phyloP scores from a whole-genome alignment of 345 rosid genomes.

The Iberis pinnata region DNA sequence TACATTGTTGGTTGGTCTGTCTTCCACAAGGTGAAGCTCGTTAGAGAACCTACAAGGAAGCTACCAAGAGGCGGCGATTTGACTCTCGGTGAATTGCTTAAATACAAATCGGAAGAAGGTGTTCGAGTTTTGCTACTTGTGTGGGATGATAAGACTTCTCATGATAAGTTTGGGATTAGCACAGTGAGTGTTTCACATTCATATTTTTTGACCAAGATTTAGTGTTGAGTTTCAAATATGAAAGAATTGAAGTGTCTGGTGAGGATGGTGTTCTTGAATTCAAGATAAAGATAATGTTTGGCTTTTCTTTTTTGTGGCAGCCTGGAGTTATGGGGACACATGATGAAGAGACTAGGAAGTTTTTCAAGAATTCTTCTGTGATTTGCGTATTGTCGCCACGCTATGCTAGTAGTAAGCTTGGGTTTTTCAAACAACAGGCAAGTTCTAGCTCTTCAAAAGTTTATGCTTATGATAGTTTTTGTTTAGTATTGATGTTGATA shows the following conservation, averaged over 20 bases:
- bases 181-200: slow-evolving; percentile 48
- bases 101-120: slow-evolving; percentile 90
- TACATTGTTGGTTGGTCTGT: slow-evolving; percentile 93
- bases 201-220: too few relatives aligned
- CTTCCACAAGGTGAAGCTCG: slow-evolving; percentile 63
- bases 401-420: slow-evolving; percentile 75
- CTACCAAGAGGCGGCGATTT: slow-evolving; percentile 66
- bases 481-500: background rate
- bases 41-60: slow-evolving; percentile 63
- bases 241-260: too few relatives aligned
- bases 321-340: slow-evolving; percentile 82
- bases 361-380: slow-evolving; percentile 93
- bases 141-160: slow-evolving; percentile 95
- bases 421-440: slow-evolving; percentile 76
- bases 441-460: slow-evolving; percentile 18
- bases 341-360: slow-evolving; percentile 84
- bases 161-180: slow-evolving; percentile 48
- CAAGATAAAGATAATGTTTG: too few relatives aligned
- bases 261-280: too few relatives aligned
- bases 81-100: slow-evolving; percentile 82
- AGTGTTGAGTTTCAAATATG: background rate
- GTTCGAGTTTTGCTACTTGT: slow-evolving; percentile 76
- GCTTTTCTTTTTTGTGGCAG: slow-evolving; percentile 37
- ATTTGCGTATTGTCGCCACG: slow-evolving; percentile 88
- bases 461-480: background rate